Base-by-base conservation (phyloP, 1,284 basidiomycete species). In the Coriolopsis trogii region DNA sequence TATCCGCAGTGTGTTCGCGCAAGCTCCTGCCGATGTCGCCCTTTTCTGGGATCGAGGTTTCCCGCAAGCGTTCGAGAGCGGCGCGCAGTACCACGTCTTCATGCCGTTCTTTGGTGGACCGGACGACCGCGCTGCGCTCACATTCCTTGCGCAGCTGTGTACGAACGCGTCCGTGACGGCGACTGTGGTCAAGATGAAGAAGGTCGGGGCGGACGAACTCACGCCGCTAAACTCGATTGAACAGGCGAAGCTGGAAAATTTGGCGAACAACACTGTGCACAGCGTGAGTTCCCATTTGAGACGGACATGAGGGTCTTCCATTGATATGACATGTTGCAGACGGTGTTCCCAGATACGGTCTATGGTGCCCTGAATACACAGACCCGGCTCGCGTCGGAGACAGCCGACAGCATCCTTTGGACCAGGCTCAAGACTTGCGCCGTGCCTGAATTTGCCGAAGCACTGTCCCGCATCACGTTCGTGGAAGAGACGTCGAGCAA, bases 101-200 rank as follows among this genome's bases (percentile, higher is more conserved):
- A 68, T 96, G 31, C 89, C 91, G 0, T 97, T 96, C 80, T 89
- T 94, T 67, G 95, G 94, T 43, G 95, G 95, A 0, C 87, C 92
- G 0, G 95, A 98, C 68, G 95, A 97, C 65, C 83, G 95, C 2
- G 79, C 92, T 8, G 91, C 93, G 0, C 73, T 97, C 21, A 73
- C 80, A 30, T 84, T 95, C 62, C 78, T 91, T 8, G 81, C 91
- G 10, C 92, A 95, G 69, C 76, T 95, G 12, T 93, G 90, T 62
- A 67, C 74, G 34, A 86, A 88, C 61, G 67, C 80, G 0, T 67
- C 69, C 20, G 79, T 91, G 3, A 79, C 72, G 7, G 93, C 91
- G 4, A 91, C 88, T 0, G 81, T 93, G 3, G 72, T 91, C 0
- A 73, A 85, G 49, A 70, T 93, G 28, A 66, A 51, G 57, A 82